Conservation (phyloP, 2,329 filamentous ascomycete species). For the Parastagonospora nodorum region DNA sequence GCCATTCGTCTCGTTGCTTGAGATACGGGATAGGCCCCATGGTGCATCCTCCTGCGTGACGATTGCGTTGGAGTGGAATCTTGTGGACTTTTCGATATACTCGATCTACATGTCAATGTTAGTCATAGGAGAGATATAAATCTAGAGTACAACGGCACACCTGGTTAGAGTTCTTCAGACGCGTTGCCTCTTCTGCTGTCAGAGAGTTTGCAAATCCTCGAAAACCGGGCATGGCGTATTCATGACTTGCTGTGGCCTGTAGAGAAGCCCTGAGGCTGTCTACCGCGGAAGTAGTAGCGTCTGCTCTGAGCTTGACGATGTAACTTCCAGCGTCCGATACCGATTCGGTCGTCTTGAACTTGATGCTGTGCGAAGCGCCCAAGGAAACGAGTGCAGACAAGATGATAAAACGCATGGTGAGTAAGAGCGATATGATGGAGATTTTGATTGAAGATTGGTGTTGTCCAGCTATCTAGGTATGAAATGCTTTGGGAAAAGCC, state of each 20-base stretch:
- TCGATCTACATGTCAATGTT: slow-evolving; percentile 30
- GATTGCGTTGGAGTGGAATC: slow-evolving; percentile 33
- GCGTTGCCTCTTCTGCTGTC: slow-evolving; percentile 27
- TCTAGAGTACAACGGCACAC: slow-evolving; percentile 14
- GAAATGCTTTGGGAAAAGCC: too few relatives aligned
- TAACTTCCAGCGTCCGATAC: slow-evolving; percentile 47
- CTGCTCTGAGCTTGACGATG: slow-evolving; percentile 52
- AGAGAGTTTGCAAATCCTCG: slow-evolving; percentile 45
- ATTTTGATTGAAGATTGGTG: too few relatives aligned
- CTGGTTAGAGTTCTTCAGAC: slow-evolving; percentile 29
- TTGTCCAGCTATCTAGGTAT: too few relatives aligned
- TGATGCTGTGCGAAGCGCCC: background rate
- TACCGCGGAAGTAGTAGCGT: slow-evolving; percentile 23
- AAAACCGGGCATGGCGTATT: slow-evolving; percentile 44
- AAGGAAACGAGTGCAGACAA: background rate
- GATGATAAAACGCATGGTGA: background rate
- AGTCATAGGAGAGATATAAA: background rate
- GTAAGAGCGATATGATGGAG: too few relatives aligned
- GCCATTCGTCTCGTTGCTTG: slow-evolving; percentile 34
- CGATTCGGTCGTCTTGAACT: slow-evolving; percentile 12
- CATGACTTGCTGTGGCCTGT: slow-evolving; percentile 24
- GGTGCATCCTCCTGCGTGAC: slow-evolving; percentile 43
- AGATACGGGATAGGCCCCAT: slow-evolving; percentile 49
- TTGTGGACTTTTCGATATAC: slow-evolving; percentile 43
- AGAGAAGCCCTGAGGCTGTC: slow-evolving; percentile 25